These are phyloP conservation scores for Penicillium sp. DNA, from an alignment of 2,329 filamentous ascomycete genomes.

Conservation along the genomic window DNA sequence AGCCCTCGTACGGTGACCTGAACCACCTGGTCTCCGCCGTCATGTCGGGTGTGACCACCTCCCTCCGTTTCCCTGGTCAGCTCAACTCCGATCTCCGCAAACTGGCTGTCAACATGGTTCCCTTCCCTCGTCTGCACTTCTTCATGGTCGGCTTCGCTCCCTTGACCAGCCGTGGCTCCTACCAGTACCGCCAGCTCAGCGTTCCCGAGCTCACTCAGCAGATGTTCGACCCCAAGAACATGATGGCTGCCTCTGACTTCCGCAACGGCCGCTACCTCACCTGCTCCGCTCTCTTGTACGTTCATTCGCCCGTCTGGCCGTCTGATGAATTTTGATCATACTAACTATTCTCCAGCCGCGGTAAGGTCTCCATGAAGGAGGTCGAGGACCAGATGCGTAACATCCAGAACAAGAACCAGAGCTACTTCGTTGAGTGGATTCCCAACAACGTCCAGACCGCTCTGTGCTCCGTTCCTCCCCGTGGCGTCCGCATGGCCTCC, in stretches of 20 bases:
- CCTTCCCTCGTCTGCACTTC: slow-evolving; percentile 99
- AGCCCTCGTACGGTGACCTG: slow-evolving; percentile 97
- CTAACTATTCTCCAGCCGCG: slow-evolving; percentile 56
- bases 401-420: slow-evolving; percentile 99
- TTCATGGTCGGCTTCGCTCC: slow-evolving; percentile 99
- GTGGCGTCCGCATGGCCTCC: slow-evolving; percentile 97
- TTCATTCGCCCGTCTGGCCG: not conserved
- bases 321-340: not conserved
- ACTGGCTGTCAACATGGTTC: slow-evolving; percentile 99
- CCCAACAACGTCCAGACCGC: slow-evolving; percentile 99
- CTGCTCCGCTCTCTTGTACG: slow-evolving; percentile 88
- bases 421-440: slow-evolving; percentile 99
- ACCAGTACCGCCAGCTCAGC: slow-evolving; percentile 96
- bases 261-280: slow-evolving; percentile 99
- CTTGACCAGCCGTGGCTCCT: slow-evolving; percentile 84
- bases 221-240: slow-evolving; percentile 99
- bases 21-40: slow-evolving; percentile 99
- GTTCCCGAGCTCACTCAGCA: slow-evolving; percentile 99
- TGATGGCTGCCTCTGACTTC: slow-evolving; percentile 99
- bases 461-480: slow-evolving; percentile 96
- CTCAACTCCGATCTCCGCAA: slow-evolving; percentile 99
- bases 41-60: slow-evolving; percentile 99
- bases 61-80: slow-evolving; percentile 98
- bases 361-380: slow-evolving; percentile 99
- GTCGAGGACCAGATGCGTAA: slow-evolving; percentile 99